A percentile compares a stretch with the other conserved stretches of the same genome.
phyloP scores from a whole-genome alignment of 768 basidiomycete genomes.

The Suillus americanus region DNA sequence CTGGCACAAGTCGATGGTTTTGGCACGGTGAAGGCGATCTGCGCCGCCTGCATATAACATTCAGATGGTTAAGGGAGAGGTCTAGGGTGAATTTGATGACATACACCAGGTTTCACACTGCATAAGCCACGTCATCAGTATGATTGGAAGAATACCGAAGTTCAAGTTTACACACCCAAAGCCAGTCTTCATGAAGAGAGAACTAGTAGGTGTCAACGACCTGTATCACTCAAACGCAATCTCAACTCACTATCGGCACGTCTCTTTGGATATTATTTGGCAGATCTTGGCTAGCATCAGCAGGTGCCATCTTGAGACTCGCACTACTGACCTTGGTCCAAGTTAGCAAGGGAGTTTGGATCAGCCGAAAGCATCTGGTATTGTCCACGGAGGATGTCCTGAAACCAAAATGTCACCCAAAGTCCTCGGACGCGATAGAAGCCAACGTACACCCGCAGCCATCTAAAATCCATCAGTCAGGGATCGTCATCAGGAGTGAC shows the following conservation, averaged over 20 bases:
- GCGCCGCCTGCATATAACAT: slow-evolving; percentile 59
- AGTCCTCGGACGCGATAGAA: not conserved
- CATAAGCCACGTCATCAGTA: slow-evolving; percentile 6
- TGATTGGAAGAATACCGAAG: not conserved
- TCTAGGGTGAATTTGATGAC: slow-evolving; percentile 22
- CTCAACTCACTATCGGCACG: slow-evolving; percentile 84
- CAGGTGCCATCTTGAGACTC: not conserved
- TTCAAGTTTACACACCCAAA: slow-evolving; percentile 70
- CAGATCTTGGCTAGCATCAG: slow-evolving; percentile 55
- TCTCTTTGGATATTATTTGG: slow-evolving; percentile 93
- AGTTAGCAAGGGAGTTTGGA: slow-evolving; percentile 89
- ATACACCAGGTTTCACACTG: slow-evolving; percentile 99
- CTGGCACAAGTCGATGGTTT: slow-evolving; percentile 95
- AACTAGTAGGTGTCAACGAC: slow-evolving; percentile 45
- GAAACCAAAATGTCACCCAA: not conserved
- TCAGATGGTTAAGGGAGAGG: slow-evolving; percentile 6
- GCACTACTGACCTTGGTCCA: slow-evolving; percentile 75
- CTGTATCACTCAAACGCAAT: not conserved
- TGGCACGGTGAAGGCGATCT: slow-evolving; percentile 73
- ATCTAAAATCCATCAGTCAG: slow-evolving; percentile 32
- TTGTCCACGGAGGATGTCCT: slow-evolving; percentile 88
- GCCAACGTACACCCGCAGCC: slow-evolving; percentile 53
- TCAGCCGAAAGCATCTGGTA: slow-evolving; percentile 95
- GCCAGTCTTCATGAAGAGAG: slow-evolving; percentile 90
- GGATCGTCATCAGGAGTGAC: not conserved